Conservation (phyloP, 2,329 filamentous ascomycete species). For the Epichloe typhina region DNA sequence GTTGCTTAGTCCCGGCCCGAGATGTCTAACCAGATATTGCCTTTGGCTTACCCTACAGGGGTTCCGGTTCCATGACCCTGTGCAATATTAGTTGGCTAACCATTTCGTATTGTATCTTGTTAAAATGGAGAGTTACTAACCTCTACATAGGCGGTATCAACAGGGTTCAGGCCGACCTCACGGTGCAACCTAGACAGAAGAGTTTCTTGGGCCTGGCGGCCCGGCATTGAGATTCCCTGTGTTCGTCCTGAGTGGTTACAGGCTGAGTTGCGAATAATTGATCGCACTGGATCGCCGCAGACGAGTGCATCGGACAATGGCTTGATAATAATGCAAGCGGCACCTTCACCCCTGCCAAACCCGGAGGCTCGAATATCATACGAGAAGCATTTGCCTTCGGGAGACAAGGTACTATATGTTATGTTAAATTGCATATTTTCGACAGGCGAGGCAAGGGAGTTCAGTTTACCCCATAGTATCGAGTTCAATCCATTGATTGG, state of each 20-base stretch:
- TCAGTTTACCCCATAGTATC: constrained; percentile 8
- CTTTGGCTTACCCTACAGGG: constrained; percentile 5
- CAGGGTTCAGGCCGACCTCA: too few species aligned
- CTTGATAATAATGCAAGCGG: constrained; percentile 28
- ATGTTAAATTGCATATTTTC: too few species aligned
- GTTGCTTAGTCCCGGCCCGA: too few species aligned
- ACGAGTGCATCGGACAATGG: constrained; percentile 14
- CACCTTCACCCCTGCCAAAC: constrained; percentile 36
- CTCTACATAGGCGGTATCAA: constrained; percentile 12
- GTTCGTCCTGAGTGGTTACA: constrained; percentile 22
- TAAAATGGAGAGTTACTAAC: background rate
- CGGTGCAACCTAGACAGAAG: too few species aligned
- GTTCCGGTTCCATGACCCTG: constrained; percentile 27
- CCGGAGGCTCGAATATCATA: constrained; percentile 31
- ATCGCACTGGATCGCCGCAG: background rate
- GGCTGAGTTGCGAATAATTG: constrained; percentile 21
- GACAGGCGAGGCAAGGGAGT: too few species aligned
- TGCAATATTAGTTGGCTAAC: constrained; percentile 12
- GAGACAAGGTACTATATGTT: constrained; percentile 12
- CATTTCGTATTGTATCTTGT: too few species aligned
- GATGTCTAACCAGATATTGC: too few species aligned
- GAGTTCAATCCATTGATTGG: constrained; percentile 5
- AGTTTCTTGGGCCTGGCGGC: constrained; percentile 2
- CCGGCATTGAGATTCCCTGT: constrained; percentile 27
- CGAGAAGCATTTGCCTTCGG: constrained; percentile 13